Base-by-base conservation (phyloP, 768 basidiomycete species). In the Lactarius hengduanensis region DNA sequence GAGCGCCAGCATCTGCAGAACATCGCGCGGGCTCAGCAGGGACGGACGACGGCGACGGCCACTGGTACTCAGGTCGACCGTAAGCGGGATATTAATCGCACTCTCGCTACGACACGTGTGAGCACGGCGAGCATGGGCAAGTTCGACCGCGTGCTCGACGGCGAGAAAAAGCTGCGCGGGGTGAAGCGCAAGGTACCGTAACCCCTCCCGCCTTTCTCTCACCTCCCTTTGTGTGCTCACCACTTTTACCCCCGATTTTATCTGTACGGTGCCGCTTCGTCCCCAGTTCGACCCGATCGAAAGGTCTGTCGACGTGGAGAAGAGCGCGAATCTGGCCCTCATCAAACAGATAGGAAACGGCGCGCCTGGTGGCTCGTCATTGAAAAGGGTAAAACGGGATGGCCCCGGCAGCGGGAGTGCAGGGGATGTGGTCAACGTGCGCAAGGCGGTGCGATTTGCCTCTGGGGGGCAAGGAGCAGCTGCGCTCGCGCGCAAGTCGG, bases 121-220 rank as follows among this genome's bases (percentile, higher is more conserved):
- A 94, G 94, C 67, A 99, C 97, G 0, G 97, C 95, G 0, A 96
- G 93, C 72, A 89, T 99, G 89, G 97, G 97, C 70, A 89, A 85
- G 71, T 99, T 97, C 72, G 96, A 98, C 76, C 89, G 86, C 70
- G 86, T 82, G 73, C 83, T 98, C 26, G 90, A 96, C 60, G 96
- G 96, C 15, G 97, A 99, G 77, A 91, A 92, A 76, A 95, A 93
- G 77, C 75, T 87, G 54, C 85, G 86, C 41, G 94, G 95, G 7
- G 78, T 95, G 57, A 98, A 98, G 80, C 86, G 97, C 72, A 98
- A 98, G 89, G 94, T 93, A 69, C 53, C 80, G 73, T 45, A 8
- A 11, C 26, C 7, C 62, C 40, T 0, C 36, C n/a, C 34, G 41
- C 47, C 30, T 43, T 22, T 38, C 53, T 34, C 36, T 36, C 11